These are phyloP conservation scores for Staphylotrichum tortipilum DNA, from an alignment of 495 filamentous ascomycete genomes.

Conservation along the genomic window DNA sequence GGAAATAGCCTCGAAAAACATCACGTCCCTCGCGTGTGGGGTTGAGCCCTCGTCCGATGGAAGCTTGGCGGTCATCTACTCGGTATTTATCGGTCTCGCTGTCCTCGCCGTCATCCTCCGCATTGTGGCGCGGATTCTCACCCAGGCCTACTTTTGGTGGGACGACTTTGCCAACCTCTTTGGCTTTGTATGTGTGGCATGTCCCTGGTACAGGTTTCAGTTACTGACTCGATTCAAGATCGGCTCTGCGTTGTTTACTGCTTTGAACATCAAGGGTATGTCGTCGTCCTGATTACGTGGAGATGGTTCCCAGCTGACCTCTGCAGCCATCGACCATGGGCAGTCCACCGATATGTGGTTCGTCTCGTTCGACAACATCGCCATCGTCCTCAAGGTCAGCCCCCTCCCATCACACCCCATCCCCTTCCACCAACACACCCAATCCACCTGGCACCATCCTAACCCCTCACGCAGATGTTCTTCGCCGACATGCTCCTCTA, in stretches of 20 bases:
- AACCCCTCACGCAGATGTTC: constrained; percentile 13
- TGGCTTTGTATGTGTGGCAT: constrained; percentile 19
- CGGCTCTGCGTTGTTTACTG: constrained; percentile 12
- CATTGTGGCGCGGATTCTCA: constrained; percentile 20
- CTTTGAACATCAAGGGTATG: constrained; percentile 8
- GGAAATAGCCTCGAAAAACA: constrained; percentile 16
- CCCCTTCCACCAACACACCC: neutral
- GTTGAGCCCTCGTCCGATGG: neutral
- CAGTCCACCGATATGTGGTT: constrained; percentile 42
- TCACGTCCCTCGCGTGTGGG: constrained; percentile 12
- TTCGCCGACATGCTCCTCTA: constrained; percentile 29
- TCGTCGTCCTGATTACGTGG: neutral
- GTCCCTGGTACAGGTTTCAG: too few species aligned
- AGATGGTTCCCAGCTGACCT: neutral
- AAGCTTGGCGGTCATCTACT: constrained; percentile 11
- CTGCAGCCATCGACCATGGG: constrained; percentile 31
- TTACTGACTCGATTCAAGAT: constrained; percentile 1
- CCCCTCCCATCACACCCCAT: too few species aligned
- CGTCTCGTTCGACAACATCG: constrained; percentile 39
- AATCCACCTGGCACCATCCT: neutral
- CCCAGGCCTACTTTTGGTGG: constrained; percentile 28
- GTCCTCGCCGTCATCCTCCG: constrained; percentile 18
- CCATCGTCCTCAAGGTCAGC: constrained; percentile 15
- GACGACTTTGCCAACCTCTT: constrained; percentile 26
- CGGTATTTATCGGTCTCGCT: constrained; percentile 18